Evolutionary conservation across 192 early-diverging fungal genomes (phyloP), one percentile per base, ranked within the genome.

Genomic region (Gamsiella multidivaricata): DNA sequence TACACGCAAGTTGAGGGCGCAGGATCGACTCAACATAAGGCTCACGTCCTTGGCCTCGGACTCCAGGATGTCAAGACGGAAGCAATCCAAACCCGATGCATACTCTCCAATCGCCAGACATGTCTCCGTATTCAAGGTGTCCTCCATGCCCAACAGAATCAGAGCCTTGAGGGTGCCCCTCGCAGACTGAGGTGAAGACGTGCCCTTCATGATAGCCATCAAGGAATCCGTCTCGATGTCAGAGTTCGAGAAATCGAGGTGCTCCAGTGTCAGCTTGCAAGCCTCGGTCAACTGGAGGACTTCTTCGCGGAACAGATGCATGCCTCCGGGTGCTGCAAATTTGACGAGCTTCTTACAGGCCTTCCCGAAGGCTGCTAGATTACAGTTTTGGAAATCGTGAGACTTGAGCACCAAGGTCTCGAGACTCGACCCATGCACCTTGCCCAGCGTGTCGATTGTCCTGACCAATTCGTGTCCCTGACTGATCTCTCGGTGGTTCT

Each of bases 321-420:
- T 62, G 2, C 74, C 74, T 37, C 74, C 74, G 2, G 74, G 74
- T 7, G 74, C 74, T 17, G 74, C 29, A 34, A 78, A 78, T 14
- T 69, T 78, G 34, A 8, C 33, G 26, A 78, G 54, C 15, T 39
- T 54, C 45, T 62, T 25, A 17, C 74, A 78, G 17, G 65, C 42
- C 54, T 78, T 78, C 12, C 74, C 74, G 14, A 78, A 37, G 0
- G n/a, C 65, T 3, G 54, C 49, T 14, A 78, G 18, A 18, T 63
- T 56, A 25, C 74, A 78, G 47, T 78, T 78, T 46, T 78, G 74
- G 41, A 69, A 78, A 59, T 78, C 74, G 46, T 78, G 74, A 3
- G 65, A 78, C 14, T 69, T 68, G 39, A 78, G 65, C 6, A 78
- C 74, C 4, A 78, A 12, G 2, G 60, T 64, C 39, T 78, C 65